These are phyloP conservation scores for Globisporangium irregulare DNA, from an alignment of 352 stramenopile species.

Conservation along the genomic window DNA sequence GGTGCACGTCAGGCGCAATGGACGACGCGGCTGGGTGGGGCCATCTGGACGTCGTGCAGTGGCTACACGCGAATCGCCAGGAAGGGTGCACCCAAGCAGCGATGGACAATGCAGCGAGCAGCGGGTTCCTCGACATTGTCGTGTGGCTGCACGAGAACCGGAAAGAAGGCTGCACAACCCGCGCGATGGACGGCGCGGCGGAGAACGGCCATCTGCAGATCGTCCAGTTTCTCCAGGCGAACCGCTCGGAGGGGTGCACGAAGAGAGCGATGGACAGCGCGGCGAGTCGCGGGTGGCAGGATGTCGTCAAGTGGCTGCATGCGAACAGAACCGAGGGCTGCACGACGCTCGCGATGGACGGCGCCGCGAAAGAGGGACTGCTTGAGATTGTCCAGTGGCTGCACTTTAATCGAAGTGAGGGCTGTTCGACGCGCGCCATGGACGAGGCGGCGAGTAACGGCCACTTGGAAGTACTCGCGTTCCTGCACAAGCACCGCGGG, in stretches of 20 bases:
- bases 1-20: conserved; percentile 11
- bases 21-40: conserved; percentile 12
- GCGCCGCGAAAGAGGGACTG: conserved; percentile 17
- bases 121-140: conserved; percentile 13
- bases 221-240: conserved; percentile 8
- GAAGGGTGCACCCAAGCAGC: conserved; percentile 13
- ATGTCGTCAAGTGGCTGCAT: conserved; percentile 21
- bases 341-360: conserved; percentile 25
- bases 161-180: conserved; percentile 10
- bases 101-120: conserved; percentile 11
- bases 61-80: conserved; percentile 7
- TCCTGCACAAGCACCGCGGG: conserved; percentile 3
- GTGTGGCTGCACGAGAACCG: conserved; percentile 11
- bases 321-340: conserved; percentile 20
- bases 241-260: conserved; percentile 11
- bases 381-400: conserved; percentile 15
- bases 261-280: conserved; percentile 14
- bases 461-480: conserved; percentile 8
- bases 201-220: conserved; percentile 14
- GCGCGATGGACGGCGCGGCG: conserved; percentile 14
- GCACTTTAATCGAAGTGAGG: conserved; percentile 2
- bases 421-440: conserved; percentile 14
- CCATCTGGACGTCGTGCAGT: conserved; percentile 13
- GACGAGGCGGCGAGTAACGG: conserved; percentile 10
- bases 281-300: conserved; percentile 3